phyloP scores from a whole-genome alignment of 768 basidiomycete species.

The Pleurotus platypus region DNA sequence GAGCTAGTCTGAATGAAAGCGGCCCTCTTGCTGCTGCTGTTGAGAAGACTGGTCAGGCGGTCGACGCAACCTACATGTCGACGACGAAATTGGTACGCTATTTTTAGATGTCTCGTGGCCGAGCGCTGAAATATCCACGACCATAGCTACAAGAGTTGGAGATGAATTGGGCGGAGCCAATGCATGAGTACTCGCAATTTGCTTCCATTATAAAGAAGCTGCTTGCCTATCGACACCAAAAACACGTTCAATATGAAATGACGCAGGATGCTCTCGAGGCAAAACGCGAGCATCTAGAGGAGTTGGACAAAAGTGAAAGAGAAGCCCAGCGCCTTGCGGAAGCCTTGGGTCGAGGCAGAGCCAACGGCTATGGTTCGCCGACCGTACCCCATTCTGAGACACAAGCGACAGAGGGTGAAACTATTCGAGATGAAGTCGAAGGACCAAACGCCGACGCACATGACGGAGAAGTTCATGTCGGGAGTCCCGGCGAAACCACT shows the following conservation, averaged over 20 bases:
- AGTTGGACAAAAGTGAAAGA: conserved; percentile 88
- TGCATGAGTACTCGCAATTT: conserved; percentile 95
- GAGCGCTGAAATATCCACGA: conserved; percentile 4
- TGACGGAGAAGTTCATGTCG: conserved; percentile 1
- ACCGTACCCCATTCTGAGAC: conserved; percentile 22
- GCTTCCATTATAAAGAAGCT: conserved; percentile 92
- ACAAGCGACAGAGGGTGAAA: conserved; percentile 15
- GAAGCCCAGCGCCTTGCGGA: conserved; percentile 89
- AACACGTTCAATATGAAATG: conserved; percentile 97
- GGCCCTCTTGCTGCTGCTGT: conserved; percentile 75
- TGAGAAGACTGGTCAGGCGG: conserved; percentile 96
- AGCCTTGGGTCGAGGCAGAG: conserved; percentile 66
- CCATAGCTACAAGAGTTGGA: conserved; percentile 88
- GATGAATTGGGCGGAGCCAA: conserved; percentile 91
- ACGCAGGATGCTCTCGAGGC: conserved; percentile 86
- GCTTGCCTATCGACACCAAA: conserved; percentile 93
- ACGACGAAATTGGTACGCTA: conserved; percentile 79
- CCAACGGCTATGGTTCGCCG: conserved; percentile 21
- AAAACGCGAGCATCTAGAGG: conserved; percentile 81
- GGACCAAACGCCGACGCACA: conserved; percentile 17
- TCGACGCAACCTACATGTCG: conserved; percentile 90
- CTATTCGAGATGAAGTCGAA: conserved; percentile 22
- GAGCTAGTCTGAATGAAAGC: conserved; percentile 86
- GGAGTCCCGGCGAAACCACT: conserved; percentile 15
- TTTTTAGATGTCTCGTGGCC: neutral